Base-by-base conservation (phyloP, 257 asterid genomes). In the Prunella vulgaris region DNA sequence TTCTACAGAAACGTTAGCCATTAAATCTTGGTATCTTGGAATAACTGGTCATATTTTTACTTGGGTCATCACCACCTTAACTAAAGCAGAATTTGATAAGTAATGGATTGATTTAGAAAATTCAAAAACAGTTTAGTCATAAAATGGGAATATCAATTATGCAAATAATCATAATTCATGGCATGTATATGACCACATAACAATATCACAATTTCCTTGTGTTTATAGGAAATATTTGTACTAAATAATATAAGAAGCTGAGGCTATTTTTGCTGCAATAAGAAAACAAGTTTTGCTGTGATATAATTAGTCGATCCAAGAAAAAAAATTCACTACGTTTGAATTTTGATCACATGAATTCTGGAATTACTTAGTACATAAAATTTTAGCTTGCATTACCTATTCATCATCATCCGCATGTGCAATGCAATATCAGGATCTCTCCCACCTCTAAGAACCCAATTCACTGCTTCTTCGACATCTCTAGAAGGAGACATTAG, bases 341-440 rank as follows among this genome's bases (percentile, higher is more conserved):
- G 40, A 54, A 42, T 42, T 42, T 12, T 5, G 15, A 40, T 51
- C 30, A 44, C 27, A 62, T 44, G 54, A 54, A 64, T 14, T 56
- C n/a, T 38, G n/a, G 22, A 15, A 62, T 13, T n/a, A n/a, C n/a
- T n/a, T 21, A 18, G 5, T 14, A 44, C 24, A 51, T 25, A 28
- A n/a, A 8, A 3, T 12, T 33, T 6, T 9, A 20, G 60, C 44
- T 48, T 51, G 72, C 58, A 68, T 40, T 81, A 90, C 97, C 96
- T 86, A 83, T 89, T 94, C 92, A 81, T 89, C 83, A 94, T 95
- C 99, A 94, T 94, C 77, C 99, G 93, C 99, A 87, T 86, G 77
- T 94, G 99, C 73, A 94, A 77, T 18, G 83, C 90, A 72, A 94
- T 86, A 81, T 94, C 99, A 58, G 99, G 99, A 72, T 87, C 93